A percentile compares a stretch with the other conserved stretches of the same genome.
These are phyloP conservation scores for Chaetomium sp. DNA, from an alignment of 2,329 filamentous ascomycete species.

Conservation along the genomic window DNA sequence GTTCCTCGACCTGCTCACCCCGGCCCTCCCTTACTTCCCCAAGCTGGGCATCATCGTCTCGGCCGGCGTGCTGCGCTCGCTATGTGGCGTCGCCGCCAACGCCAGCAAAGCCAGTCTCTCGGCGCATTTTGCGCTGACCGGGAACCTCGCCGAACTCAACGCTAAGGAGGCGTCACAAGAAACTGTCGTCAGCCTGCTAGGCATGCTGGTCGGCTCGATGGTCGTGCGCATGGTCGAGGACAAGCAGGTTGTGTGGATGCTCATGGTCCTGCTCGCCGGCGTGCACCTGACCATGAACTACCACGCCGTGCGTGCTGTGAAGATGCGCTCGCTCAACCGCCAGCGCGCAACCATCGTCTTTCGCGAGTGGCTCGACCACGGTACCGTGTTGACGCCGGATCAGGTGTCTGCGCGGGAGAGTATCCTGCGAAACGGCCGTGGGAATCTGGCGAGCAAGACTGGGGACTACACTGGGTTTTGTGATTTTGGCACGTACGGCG, in stretches of 20 bases:
- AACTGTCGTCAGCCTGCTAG: conserved; percentile 81
- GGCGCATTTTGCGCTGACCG: conserved; percentile 80
- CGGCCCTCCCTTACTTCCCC: conserved; percentile 54
- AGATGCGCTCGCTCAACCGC: conserved; percentile 76
- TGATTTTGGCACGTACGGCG: conserved; percentile 35
- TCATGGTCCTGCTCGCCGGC: conserved; percentile 64
- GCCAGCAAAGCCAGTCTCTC: conserved; percentile 87
- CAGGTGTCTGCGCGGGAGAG: conserved; percentile 60
- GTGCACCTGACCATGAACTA: conserved; percentile 83
- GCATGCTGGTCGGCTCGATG: conserved; percentile 76
- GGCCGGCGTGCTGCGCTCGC: conserved; percentile 46
- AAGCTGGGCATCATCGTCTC: conserved; percentile 45
- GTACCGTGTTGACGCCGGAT: conserved; percentile 52
- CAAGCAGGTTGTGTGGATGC: conserved; percentile 63
- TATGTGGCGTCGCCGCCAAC: conserved; percentile 86
- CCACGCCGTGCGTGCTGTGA: conserved; percentile 73
- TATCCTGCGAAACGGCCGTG: conserved; percentile 52
- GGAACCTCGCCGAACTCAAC: conserved; percentile 89
- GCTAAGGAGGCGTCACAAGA: conserved; percentile 94
- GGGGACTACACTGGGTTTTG: conserved; percentile 31
- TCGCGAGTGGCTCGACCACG: conserved; percentile 46
- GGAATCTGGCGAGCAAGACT: conserved; percentile 36
- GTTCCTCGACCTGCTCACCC: conserved; percentile 77
- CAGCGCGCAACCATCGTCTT: conserved; percentile 80
- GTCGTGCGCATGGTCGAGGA: conserved; percentile 72